Evolutionary conservation across 2,329 filamentous ascomycete species (phyloP).

Genomic region (Colletotrichum somersetense): DNA sequence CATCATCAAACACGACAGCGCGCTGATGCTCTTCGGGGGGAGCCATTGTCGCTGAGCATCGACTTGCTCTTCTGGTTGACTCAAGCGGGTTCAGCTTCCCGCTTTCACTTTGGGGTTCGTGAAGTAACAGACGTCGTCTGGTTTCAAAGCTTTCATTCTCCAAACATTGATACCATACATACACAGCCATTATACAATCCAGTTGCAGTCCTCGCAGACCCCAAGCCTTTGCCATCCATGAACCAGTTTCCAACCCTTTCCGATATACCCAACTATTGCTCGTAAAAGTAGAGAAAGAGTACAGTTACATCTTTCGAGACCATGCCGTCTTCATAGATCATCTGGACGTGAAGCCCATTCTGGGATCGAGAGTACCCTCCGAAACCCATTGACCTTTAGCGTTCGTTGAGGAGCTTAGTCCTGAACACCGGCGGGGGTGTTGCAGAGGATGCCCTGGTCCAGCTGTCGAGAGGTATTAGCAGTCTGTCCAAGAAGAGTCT

Average conservation of each 20-base stretch:
- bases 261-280: constrained; percentile 8
- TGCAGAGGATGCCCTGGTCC: constrained; percentile 53
- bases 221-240: constrained; percentile 5
- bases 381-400: not conserved
- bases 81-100: no score
- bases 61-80: not conserved
- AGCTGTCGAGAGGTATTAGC: constrained; percentile 42
- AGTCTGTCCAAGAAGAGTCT: not conserved
- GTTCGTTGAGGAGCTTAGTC: constrained; percentile 41
- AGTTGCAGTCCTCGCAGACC: constrained; percentile 3
- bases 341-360: not conserved
- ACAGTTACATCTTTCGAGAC: constrained; percentile 1
- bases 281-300: constrained; percentile 12
- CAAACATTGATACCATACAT: constrained; percentile 14
- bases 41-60: not conserved
- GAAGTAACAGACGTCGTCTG: not conserved
- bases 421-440: constrained; percentile 49
- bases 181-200: constrained; percentile 12
- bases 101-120: no score
- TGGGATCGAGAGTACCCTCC: not conserved
- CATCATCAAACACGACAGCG: not conserved
- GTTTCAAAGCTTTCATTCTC: constrained; percentile 5
- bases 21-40: not conserved
- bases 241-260: not conserved
- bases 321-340: not conserved